Conservation (phyloP, 1,139 yeast genomes). For the Saccharomyces hybrid region DNA sequence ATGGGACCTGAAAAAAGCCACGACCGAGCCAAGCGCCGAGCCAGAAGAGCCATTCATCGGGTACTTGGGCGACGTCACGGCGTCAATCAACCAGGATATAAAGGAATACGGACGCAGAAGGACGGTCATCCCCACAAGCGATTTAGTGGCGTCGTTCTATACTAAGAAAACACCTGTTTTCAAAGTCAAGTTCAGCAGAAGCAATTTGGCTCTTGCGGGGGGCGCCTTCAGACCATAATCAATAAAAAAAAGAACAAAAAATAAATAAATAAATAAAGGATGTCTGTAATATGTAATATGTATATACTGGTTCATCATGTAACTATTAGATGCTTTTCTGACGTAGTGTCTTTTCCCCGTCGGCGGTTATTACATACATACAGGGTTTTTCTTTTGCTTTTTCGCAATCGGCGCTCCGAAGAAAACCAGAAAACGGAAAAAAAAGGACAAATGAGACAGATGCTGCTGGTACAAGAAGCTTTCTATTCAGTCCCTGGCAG, state of each 20-base stretch:
- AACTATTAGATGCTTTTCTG: background rate
- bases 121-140: conserved; percentile 74
- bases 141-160: conserved; percentile 88
- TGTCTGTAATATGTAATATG: background rate
- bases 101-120: conserved; percentile 43
- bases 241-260: conserved; percentile 21
- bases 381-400: background rate
- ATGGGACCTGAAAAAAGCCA: conserved; percentile 89
- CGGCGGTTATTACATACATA: background rate
- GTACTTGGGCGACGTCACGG: conserved; percentile 33
- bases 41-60: conserved; percentile 59
- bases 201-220: conserved; percentile 87
- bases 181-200: conserved; percentile 83
- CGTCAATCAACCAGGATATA: conserved; percentile 30
- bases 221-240: conserved; percentile 53
- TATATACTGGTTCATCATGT: background rate
- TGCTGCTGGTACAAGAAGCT: too few relatives aligned
- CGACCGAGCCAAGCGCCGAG: conserved; percentile 71
- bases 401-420: background rate
- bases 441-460: too few relatives aligned
- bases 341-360: background rate
- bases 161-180: conserved; percentile 93
- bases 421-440: background rate
- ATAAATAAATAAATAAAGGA: background rate
- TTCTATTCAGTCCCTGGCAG: too few relatives aligned